Evolutionary conservation across 106 monocot genomes (phyloP).

Genomic region (Xerophyta viscosa): DNA sequence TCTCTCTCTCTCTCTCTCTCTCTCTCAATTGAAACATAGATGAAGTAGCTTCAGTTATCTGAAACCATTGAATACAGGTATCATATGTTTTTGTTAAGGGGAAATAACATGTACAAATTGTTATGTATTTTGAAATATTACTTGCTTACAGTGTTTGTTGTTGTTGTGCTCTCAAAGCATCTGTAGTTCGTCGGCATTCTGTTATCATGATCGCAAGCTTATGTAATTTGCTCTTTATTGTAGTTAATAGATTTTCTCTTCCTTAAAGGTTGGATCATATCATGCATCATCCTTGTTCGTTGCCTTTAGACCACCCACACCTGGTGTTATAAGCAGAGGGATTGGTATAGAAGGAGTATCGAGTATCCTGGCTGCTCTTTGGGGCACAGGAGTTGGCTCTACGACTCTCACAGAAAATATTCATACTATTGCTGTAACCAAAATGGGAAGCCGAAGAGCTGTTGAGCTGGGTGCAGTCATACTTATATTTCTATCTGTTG

Average conservation of each 20-base stretch:
- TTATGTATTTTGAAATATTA: no score
- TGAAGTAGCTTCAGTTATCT: no score
- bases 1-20: no score
- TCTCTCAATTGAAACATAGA: no score
- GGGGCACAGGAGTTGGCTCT: constrained; percentile 95
- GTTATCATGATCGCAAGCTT: no score
- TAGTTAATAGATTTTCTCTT: background rate
- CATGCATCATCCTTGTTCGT: constrained; percentile 94
- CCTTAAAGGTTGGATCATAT: constrained; percentile 80
- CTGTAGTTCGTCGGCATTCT: no score
- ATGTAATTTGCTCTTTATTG: no score
- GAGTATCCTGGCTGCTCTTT: constrained; percentile 71
- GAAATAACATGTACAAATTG: no score
- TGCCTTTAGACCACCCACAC: constrained; percentile 78
- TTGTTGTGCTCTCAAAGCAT: no score
- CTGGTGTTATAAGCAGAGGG: constrained; percentile 88
- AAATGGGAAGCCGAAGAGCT: constrained; percentile 93
- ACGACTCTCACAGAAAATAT: constrained; percentile 93
- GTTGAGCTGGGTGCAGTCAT: constrained; percentile 81
- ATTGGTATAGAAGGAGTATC: constrained; percentile 88
- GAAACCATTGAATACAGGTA: no score
- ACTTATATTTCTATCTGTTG: constrained; percentile 70
- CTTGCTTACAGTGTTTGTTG: no score
- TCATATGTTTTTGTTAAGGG: no score
- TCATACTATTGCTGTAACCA: constrained; percentile 96